Evolutionary conservation across 2,329 filamentous ascomycete species (phyloP), one percentile per base, ranked within the genome.

Genomic region (Fusarium begoniae): DNA sequence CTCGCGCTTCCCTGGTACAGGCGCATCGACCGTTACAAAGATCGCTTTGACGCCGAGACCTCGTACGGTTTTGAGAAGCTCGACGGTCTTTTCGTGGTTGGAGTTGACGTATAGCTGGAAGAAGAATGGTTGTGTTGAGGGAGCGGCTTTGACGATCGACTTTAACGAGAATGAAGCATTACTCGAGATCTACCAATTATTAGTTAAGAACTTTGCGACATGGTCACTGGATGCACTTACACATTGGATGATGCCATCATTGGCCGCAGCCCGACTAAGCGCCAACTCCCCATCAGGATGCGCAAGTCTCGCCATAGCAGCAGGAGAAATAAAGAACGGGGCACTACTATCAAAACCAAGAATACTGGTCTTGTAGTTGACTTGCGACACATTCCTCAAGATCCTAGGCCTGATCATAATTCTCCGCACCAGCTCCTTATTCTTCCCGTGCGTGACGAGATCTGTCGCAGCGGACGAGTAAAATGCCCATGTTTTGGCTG

Each of bases 401-500:
- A 90, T 85, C 22, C 89, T 85, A 1, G 90, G 90, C 1, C 91
- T 88, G 13, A 93, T 85, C 79, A 85, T 85, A 73, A 92, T 90
- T 28, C 85, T 81, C 40, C 85, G 81, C 74, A 90, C 90, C 66
- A 86, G 82, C 1, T 85, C 83, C 35, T 83, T 85, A 77, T 93
- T 93, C 50, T 86, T 85, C 53, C 71, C 72, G 57, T 90, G 88
- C 38, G 91, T 89, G 76, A 86, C 86, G 20, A 84, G 81, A 75
- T 87, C 91, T 6, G 90, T 92, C 10, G 91, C 89, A 1, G 90
- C 91, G 5, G 90, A 91, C 18, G 89, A 91, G 78, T 91, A 89
- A 75, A 92, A 93, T 0, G 91, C 91, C 89, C 90, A 92, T 17
- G 90, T 88, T 75, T 93, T 93, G 14, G 86, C 85, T 5, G 86